Base-by-base conservation (phyloP, 2,329 filamentous ascomycete genomes). In the Ophiostoma tasmaniense region DNA sequence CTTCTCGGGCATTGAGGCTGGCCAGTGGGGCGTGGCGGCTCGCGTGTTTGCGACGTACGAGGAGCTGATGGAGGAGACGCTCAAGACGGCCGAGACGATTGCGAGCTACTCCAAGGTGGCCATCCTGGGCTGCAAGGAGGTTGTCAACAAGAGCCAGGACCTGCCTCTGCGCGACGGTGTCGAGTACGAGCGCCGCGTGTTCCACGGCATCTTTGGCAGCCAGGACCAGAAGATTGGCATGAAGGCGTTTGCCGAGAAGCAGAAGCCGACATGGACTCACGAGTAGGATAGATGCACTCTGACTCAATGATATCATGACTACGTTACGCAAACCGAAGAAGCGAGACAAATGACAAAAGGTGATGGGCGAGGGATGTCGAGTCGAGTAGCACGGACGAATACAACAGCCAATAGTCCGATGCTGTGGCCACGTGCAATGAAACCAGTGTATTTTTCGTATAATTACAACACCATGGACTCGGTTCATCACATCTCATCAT, bases 71-170 rank as follows among this genome's bases (percentile, higher is more conserved):
- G 88, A 92, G 75, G 91, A 87, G 68, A 89, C 93, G 2, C 78
- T 97, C 71, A 87, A 89, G 77, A 94, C 92, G 22, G 95, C 95
- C 2, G 92, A 91, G 83, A 93, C 87, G 67, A 97, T 99, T 80
- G 93, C 95, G 0, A 82, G 90, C 0, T 92, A 95, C 79, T 93
- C 91, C 67, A 87, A 85, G 76, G 89, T 99, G n/a, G 91, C 94
- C 1, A 87, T 96, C 70, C 88, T 92, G 81, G 95, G 91, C 13
- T 90, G 87, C 69, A 99, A 99, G 84, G 95, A 99, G 83, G 94
- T 95, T n/a, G 94, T 99, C 69, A 97, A 98, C 79, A 98, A 97
- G 88, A 97, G 93, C 79, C 93, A 98, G 83, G 95, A 99, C 75
- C 80, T 97, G 74, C 84, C 89, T 3, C 81, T 99, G 70, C 83